Evolutionary conservation across 2,329 filamentous ascomycete genomes (phyloP).

Genomic region (Pezicula radicicola): DNA sequence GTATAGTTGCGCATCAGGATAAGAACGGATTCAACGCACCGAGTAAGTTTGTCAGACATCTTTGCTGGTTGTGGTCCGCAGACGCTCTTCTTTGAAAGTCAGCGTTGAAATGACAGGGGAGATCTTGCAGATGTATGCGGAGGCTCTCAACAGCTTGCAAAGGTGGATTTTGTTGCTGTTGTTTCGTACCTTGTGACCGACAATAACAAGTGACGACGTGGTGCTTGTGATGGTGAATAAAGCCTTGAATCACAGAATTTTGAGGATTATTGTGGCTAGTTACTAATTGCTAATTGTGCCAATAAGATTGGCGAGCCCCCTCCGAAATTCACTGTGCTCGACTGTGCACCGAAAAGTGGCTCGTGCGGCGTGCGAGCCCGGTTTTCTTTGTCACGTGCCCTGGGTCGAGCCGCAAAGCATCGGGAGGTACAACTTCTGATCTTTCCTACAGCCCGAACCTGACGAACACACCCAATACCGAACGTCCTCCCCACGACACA

Average conservation of each 20-base stretch:
- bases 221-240: not conserved
- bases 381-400: no score
- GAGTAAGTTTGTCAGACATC: conserved; percentile 94
- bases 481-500: conserved; percentile 2
- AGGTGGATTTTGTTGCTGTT: no score
- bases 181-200: no score
- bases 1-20: not conserved
- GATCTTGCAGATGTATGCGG: not conserved
- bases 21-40: conserved; percentile 53
- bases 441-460: conserved; percentile 11
- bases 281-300: no score
- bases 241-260: not conserved
- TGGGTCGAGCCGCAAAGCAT: not conserved
- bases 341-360: no score
- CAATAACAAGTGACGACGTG: no score
- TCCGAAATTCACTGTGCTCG: no score
- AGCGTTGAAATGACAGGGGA: not conserved
- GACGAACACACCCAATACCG: conserved; percentile 1
- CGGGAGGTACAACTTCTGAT: not conserved
- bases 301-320: no score
- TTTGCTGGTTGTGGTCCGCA: conserved; percentile 4
- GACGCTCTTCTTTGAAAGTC: not conserved
- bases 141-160: not conserved
- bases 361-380: no score
- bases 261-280: not conserved